These are phyloP conservation scores for Verticillium nubilum DNA, from an alignment of 2,329 filamentous ascomycete species.

Conservation along the genomic window DNA sequence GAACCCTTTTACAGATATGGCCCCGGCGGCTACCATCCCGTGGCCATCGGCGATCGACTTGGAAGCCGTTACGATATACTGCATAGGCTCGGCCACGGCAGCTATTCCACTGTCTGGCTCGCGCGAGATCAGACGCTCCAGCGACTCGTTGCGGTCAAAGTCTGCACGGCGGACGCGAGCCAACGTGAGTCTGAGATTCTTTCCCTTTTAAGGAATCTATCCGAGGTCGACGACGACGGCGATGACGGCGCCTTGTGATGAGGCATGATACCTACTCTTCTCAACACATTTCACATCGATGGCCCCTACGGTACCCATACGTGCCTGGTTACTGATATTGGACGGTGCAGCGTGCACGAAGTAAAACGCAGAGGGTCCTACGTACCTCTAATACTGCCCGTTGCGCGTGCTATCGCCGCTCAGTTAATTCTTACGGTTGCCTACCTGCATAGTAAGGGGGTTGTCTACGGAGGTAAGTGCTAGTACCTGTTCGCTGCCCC, in stretches of 20 bases:
- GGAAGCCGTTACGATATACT: conserved; percentile 5
- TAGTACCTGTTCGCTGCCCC: background rate
- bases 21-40: conserved; percentile 10
- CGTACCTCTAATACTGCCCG: background rate
- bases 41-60: conserved; percentile 6
- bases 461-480: conserved; percentile 7
- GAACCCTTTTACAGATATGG: conserved; percentile 1
- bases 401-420: conserved; percentile 4
- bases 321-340: background rate
- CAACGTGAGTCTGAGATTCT: background rate
- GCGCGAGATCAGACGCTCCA: background rate
- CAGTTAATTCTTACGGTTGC: conserved; percentile 3
- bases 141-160: background rate
- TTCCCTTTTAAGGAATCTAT: background rate
- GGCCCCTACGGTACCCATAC: background rate
- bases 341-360: background rate
- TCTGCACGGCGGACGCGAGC: background rate
- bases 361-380: background rate
- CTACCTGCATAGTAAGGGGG: conserved; percentile 2
- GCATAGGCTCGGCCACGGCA: conserved; percentile 12
- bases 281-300: conserved; percentile 2
- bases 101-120: conserved; percentile 11
- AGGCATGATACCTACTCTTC: background rate
- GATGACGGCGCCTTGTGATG: background rate
- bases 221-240: background rate